Percentiles rank a stretch among this genome's conserved stretches.
phyloP scores from a whole-genome alignment of 352 stramenopile genomes.

The Globisporangium viniferum region DNA sequence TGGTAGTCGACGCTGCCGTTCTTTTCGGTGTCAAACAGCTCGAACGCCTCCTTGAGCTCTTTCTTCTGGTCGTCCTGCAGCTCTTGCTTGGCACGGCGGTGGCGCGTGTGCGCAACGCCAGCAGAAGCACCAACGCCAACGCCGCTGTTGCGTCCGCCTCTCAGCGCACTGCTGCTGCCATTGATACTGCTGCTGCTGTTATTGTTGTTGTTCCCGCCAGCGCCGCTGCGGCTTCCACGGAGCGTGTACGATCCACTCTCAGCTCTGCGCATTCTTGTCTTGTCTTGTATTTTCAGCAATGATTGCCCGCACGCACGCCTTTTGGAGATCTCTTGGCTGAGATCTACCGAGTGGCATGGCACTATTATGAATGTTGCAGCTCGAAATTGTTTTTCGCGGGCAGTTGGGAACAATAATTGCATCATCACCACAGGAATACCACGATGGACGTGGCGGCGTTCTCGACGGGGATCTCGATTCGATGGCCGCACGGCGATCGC shows the following conservation, averaged over 20 bases:
- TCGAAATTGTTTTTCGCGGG: conserved; percentile 6
- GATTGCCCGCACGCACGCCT: background rate
- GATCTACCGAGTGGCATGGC: conserved; percentile 13
- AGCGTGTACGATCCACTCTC: conserved; percentile 4
- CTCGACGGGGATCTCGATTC: conserved; percentile 54
- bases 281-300: background rate
- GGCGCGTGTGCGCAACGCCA: conserved; percentile 12
- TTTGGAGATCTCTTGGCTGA: background rate
- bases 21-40: conserved; percentile 93
- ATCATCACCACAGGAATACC: background rate
- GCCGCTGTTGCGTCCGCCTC: background rate
- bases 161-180: background rate
- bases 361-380: conserved; percentile 20
- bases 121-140: background rate
- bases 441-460: conserved; percentile 45
- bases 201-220: conserved; percentile 4
- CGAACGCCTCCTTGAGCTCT: conserved; percentile 91
- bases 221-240: background rate
- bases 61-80: conserved; percentile 82
- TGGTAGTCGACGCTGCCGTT: conserved; percentile 90
- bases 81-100: conserved; percentile 62
- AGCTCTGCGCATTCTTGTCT: conserved; percentile 8
- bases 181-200: background rate
- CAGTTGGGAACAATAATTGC: background rate
- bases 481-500: conserved; percentile 26